Evolutionary conservation across 345 rosid species (phyloP), one percentile per base, ranked within the genome.

Genomic region (Pistacia integerrima): DNA sequence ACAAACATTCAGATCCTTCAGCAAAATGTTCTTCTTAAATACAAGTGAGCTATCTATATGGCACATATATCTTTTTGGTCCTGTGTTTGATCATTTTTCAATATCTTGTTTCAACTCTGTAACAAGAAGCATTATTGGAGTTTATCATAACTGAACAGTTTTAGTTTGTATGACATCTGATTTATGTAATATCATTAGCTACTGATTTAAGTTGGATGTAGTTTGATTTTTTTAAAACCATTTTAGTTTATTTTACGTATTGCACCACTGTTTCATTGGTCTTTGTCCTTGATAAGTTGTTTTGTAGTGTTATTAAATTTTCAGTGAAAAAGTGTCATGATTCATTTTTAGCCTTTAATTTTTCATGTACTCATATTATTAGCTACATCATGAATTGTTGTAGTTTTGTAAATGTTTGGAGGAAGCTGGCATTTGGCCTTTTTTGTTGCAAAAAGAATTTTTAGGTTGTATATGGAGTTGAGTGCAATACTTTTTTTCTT

Each of bases 1-100:
- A 96, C 99, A 74, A 96, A 96, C 81, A 93, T 96, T 77, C 98
- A 96, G 84, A 93, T 96, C 80, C 96, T 96, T 86, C 99, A 96
- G 79, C 99, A 93, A 80, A 96, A 89, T 86, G 98, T 96, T 78
- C 90, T 93, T 82, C 84, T 93, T 76, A 96, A 96, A 67, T 93
- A 93, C 92, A 96, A 92, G 99, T 96, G 80, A 85, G 97, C 76
- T 35, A 56, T 79, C 33, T 82, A 17, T 69, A 25, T 57, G 72
- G 62, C 13, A 5, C 25, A 3, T 17, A 55, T 64, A 18, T 44
- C 3, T 0, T 36, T 12, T 64, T 33, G 11, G 33, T 35, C 33
- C 33, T 20, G 0, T 70, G 11, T 70, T 66, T n/a, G 13, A n/a
- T 44, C 33, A 44, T n/a, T 54, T 17, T 49, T 41, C 14, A 66